phyloP scores from a whole-genome alignment of 176 grass and related monocot genomes.

The Raddia distichophylla region DNA sequence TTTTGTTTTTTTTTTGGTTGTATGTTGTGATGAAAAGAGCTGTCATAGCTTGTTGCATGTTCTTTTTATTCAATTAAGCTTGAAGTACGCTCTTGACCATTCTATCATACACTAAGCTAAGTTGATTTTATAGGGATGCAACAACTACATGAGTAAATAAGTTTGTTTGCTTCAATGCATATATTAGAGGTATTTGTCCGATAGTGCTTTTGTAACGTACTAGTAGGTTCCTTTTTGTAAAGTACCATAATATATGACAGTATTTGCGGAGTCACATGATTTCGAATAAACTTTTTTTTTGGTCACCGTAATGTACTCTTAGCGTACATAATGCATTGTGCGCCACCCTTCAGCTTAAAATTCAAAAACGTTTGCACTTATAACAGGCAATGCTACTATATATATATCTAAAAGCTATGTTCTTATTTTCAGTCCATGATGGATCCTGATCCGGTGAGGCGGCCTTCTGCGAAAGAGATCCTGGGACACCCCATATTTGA shows the following conservation, averaged over 20 bases:
- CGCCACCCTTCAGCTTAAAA: background rate
- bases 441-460: conserved; percentile 84
- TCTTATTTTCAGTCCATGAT: conserved; percentile 76
- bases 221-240: background rate
- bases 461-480: conserved; percentile 85
- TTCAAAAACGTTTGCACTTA: background rate
- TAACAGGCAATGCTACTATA: background rate
- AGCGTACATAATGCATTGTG: background rate
- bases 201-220: background rate
- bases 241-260: background rate
- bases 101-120: background rate
- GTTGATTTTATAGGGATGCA: background rate
- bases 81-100: background rate
- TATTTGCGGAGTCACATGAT: background rate
- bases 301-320: background rate
- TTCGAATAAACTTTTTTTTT: background rate
- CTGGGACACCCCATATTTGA: conserved; percentile 62
- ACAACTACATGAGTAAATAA: background rate
- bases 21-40: background rate
- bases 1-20: background rate
- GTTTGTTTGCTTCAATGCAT: background rate
- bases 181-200: background rate
- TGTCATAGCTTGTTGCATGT: background rate
- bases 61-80: background rate
- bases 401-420: background rate